Base-by-base conservation (phyloP, 306 rosid species). In the Dalbergia cochinchinensis region DNA sequence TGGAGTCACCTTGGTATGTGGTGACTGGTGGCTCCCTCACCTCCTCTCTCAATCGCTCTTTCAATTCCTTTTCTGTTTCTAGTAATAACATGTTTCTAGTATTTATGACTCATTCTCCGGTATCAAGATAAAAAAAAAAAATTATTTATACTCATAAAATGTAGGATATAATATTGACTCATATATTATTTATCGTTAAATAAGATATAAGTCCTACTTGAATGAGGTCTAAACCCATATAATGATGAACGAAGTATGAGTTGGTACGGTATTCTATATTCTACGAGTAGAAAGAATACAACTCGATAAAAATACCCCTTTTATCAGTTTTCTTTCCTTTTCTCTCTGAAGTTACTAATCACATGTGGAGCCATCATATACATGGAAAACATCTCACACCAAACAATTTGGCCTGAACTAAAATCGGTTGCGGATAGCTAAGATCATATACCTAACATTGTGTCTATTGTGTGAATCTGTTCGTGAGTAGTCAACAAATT, bases 1-100 rank as follows among this genome's bases (percentile, higher is more conserved):
- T 83, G 83, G 89, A 89, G 95, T 74, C 97, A 89, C 60, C 86
- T 84, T 83, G 69, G 65, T 58, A 22, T 63, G 31, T 26, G 31
- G 31, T 1, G 31, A 26, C 41, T 37, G 50, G 59, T 65, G 48
- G 19, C 19, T 72, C 34, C 2, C 44, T 31, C 9, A 20, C 53
- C 16, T 9, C 13, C 31, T 67, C 31, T 11, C 15, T 48, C 34
- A 45, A 19, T 66, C 15, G 0, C 6, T 55, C 53, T 20, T n/a
- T 8, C 22, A 47, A 10, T 47, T 47, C 10, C 8, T 8, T 42
- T 37, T 37, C 41, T 37, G 10, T 47, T 12, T 9, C 12, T 44
- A 10, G 50, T 44, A 9, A 9, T 9, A 44, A 1, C 50, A 44
- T 44, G 13, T 44, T 44, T 45, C 37, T 72, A 26, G 53, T 80